Base-by-base conservation (phyloP, 1,284 basidiomycete species). In the Marasmius fiardii region DNA sequence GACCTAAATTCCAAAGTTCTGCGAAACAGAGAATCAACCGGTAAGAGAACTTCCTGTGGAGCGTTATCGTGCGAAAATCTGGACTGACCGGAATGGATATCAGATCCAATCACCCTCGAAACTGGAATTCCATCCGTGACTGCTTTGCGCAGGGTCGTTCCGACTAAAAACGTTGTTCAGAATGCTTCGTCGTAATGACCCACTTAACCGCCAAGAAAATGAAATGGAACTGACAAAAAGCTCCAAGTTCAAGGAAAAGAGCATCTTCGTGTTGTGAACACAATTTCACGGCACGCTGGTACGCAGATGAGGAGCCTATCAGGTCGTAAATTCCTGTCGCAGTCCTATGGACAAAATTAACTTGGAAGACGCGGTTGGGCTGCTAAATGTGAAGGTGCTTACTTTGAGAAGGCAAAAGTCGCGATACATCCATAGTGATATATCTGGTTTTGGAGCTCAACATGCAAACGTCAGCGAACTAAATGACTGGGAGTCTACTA, bases 191-290 rank as follows among this genome's bases (percentile, higher is more conserved):
- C 28, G n/a, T 5, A 23, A 23, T 7, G 23, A n/a, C 28, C 31
- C 44, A 16, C 23, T 33, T 16, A 12, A 43, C 21, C 41, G 24
- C 12, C 20, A 23, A 47, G 20, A 18, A n/a, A n/a, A 34, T 14
- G 24, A 21, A 18, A 20, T 8, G 39, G 20, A 7, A 67, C 77
- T 64, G 58, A 82, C 81, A 79, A 61, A 78, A 81, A 61, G 78
- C 80, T 12, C 69, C 74, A 6, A 76, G 63, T 50, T 78, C 75
- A 1, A 84, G 68, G n/a, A 82, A 67, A 45, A 85, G 72, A 2
- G 79, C 76, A 43, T 70, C 69, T 14, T 69, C 58, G 16, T 71
- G 72, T 1, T 72, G 68, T 23, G 66, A 64, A 2, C 69, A 68
- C 0, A 82, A 65, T 33, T 71, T 59, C 3, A 83, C 64, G 6